Evolutionary conservation across 345 rosid species (phyloP), one percentile per base, ranked within the genome.

Genomic region (Brassica cretica): DNA sequence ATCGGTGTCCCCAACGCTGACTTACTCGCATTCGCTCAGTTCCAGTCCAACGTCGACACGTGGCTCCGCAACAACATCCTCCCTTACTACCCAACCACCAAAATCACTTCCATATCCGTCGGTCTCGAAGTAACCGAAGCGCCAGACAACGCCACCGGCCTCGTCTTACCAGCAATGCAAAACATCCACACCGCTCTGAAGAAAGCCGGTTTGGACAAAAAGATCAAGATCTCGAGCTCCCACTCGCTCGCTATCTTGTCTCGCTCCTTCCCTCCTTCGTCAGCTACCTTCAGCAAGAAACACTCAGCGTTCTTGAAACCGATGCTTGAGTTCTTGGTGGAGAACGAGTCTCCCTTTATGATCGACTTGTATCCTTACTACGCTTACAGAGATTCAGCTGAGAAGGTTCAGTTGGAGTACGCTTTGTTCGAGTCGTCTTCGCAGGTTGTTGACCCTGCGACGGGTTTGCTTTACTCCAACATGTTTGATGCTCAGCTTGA

Each of bases 401-500:
- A 51, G 61, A 90, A 92, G 33, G 86, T 92, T 19, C 86, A 94
- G 18, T 84, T 95, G 41, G 97, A 93, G 74, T 91, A 91, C 30
- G 90, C 98, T 71, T 72, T 95, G 2, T 93, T 95, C 8, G 73
- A 88, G 86, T 82, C 96, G 1, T 87, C 99, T 63, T 84, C 96
- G 0, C 91, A 90, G 63, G 97, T 91, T 32, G 87, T 85, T 30
- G 99, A 95, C 71, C 90, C 93, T 2, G 90, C 92, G 61, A 95
- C 97, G 2, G 93, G 97, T 19, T 77, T 95, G 85, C 88, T 90
- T 73, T 95, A 95, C 86, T 89, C 94, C 4, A 95, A 90, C 88
- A 89, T 95, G 97, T 95, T 95, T 44, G 98, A 95, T 85, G 99
- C 99, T 66, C 99, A 95, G 87, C 85, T 95, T 70, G 99, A 95